Evolutionary conservation across 441 rosid species (phyloP).

Genomic region (Metrosideros polymorpha): DNA sequence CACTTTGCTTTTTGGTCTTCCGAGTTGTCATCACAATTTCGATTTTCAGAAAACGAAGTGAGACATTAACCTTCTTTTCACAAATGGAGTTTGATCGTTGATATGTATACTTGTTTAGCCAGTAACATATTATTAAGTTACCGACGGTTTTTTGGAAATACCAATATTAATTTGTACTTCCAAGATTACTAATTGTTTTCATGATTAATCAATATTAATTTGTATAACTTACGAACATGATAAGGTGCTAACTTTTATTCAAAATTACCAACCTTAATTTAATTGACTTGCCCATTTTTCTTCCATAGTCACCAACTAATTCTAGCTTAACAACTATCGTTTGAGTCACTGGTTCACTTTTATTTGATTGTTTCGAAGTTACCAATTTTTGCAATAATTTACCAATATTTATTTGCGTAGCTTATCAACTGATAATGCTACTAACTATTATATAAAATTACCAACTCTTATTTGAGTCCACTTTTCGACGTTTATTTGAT

Average conservation of each 20-base stretch:
- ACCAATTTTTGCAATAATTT: too few relatives aligned
- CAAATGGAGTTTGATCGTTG: background rate
- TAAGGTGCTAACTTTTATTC: background rate
- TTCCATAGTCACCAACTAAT: background rate
- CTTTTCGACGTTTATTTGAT: background rate
- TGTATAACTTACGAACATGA: background rate
- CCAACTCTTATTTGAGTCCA: background rate
- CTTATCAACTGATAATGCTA: too few relatives aligned
- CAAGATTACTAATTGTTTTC: background rate
- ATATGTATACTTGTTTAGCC: too few relatives aligned
- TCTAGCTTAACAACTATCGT: background rate
- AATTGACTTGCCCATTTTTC: background rate
- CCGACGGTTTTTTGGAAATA: too few relatives aligned
- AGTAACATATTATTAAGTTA: background rate
- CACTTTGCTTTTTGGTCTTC: too few relatives aligned
- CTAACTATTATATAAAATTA: background rate
- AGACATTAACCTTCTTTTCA: background rate
- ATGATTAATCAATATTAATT: too few relatives aligned
- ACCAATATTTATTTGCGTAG: too few relatives aligned
- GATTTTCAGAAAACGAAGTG: background rate
- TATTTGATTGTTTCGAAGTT: background rate
- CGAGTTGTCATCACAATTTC: background rate
- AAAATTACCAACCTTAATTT: background rate
- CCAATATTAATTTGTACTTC: too few relatives aligned
- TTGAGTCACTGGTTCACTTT: background rate